Evolutionary conservation across 306 rosid genomes (phyloP).

Genomic region (Gynostemma pentaphyllum): DNA sequence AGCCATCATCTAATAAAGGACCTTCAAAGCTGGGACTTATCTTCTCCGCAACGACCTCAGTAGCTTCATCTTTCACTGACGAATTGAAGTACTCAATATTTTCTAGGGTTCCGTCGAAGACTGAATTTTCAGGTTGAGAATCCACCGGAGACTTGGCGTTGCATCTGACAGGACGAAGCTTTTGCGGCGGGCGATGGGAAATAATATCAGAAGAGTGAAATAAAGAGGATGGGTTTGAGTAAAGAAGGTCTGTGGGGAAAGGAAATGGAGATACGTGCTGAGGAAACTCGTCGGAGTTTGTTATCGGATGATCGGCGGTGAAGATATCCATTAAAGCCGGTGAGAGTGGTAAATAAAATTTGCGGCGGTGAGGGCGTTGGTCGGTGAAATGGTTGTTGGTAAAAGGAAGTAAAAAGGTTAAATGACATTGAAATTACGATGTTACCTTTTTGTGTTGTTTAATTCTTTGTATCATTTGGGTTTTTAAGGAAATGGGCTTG

Average conservation of each 20-base stretch:
- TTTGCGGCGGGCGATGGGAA: constrained; percentile 36
- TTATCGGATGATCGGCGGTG: constrained; percentile 32
- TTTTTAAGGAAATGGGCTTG: too few species aligned
- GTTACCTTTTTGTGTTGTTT: background rate
- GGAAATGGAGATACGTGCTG: constrained; percentile 55
- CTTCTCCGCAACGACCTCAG: constrained; percentile 6
- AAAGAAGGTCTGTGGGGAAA: constrained; percentile 48
- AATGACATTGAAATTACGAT: constrained; percentile 11
- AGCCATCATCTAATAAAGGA: constrained; percentile 13
- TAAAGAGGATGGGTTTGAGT: constrained; percentile 18
- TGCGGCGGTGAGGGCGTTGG: constrained; percentile 29
- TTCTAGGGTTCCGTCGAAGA: background rate
- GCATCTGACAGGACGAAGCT: constrained; percentile 73
- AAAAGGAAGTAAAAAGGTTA: constrained; percentile 24
- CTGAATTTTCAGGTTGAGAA: constrained; percentile 6
- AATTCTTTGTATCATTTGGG: background rate
- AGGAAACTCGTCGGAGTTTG: constrained; percentile 28
- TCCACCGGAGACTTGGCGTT: constrained; percentile 20
- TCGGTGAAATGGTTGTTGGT: constrained; percentile 32
- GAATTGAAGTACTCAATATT: constrained; percentile 8
- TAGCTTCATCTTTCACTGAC: constrained; percentile 5
- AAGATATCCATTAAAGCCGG: constrained; percentile 17
- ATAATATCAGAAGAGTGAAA: constrained; percentile 14
- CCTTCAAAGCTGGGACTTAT: constrained; percentile 11
- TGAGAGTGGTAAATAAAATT: constrained; percentile 13